Conservation (phyloP, 495 filamentous ascomycete genomes). For the Xylaria acuta region DNA sequence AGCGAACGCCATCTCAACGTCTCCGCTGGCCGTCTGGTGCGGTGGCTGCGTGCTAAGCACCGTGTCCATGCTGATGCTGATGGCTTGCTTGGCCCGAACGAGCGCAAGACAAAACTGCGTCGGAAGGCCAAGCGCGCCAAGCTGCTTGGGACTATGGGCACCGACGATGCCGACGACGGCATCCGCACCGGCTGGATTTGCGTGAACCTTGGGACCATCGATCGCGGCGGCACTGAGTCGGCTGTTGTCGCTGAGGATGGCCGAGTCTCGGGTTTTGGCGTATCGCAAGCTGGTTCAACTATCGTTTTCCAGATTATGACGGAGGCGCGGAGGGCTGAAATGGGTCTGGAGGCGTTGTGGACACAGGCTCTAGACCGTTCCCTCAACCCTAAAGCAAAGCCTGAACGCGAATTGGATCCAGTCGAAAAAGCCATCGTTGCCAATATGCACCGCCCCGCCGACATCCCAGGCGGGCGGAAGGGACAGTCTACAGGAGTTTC, state of each 20-base stretch:
- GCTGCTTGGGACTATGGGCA: conserved; percentile 62
- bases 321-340: conserved; percentile 79
- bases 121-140: conserved; percentile 80
- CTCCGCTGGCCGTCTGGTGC: conserved; percentile 84
- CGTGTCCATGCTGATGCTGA: conserved; percentile 79
- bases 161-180: conserved; percentile 71
- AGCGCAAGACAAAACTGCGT: conserved; percentile 85
- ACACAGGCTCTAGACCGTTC: conserved; percentile 54
- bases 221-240: conserved; percentile 53
- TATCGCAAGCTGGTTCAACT: conserved; percentile 57
- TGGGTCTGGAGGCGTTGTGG: conserved; percentile 88
- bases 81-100: conserved; percentile 85
- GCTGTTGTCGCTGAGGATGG: conserved; percentile 49
- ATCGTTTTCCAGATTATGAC: conserved; percentile 92
- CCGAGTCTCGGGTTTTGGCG: conserved; percentile 78
- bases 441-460: conserved; percentile 26
- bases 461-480: conserved; percentile 18
- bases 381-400: conserved; percentile 36
- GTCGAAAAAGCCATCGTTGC: conserved; percentile 41
- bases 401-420: conserved; percentile 32
- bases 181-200: conserved; percentile 95
- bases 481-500: conserved; percentile 25
- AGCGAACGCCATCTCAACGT: conserved; percentile 94
- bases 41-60: conserved; percentile 79
- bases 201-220: conserved; percentile 80